A percentile compares a stretch with the other conserved stretches of the same genome.
Evolutionary conservation across 140 eudicot species (phyloP).

Genomic region (Ambrosia hybrid): DNA sequence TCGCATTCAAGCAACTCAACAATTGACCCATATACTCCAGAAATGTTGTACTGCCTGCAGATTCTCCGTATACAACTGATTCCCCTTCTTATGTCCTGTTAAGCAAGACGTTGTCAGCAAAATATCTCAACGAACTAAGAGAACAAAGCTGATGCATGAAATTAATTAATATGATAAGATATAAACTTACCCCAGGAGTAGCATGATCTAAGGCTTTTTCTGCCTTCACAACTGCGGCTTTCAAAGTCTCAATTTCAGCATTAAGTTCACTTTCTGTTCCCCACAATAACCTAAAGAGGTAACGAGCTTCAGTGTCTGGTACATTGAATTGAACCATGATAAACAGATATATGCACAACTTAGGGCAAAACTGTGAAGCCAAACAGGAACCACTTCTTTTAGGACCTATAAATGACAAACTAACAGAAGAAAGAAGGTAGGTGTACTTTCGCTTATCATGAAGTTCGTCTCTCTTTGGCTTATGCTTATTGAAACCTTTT

Average conservation of each 20-base stretch:
- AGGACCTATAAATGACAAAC: too few relatives aligned
- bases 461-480: too few relatives aligned
- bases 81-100: constrained; percentile 94
- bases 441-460: too few relatives aligned
- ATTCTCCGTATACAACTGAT: constrained; percentile 63
- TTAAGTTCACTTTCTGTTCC: constrained; percentile 67
- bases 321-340: constrained; percentile 1
- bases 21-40: constrained; percentile 83
- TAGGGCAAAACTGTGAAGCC: too few relatives aligned
- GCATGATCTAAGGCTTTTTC: constrained; percentile 94
- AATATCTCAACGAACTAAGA: too few relatives aligned
- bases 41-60: constrained; percentile 16
- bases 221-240: constrained; percentile 81
- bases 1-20: too few relatives aligned
- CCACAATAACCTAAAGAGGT: constrained; percentile 71
- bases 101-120: too few relatives aligned
- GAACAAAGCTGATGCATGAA: background rate
- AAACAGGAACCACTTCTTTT: too few relatives aligned
- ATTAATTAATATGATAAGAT: background rate
- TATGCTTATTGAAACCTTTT: too few relatives aligned
- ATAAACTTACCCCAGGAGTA: constrained; percentile 86
- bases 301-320: constrained; percentile 20
- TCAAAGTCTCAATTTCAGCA: constrained; percentile 81
- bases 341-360: too few relatives aligned
- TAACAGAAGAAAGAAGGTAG: too few relatives aligned